These are phyloP conservation scores for Nicotiana benthamiana DNA, from an alignment of 257 asterid species.

Conservation along the genomic window DNA sequence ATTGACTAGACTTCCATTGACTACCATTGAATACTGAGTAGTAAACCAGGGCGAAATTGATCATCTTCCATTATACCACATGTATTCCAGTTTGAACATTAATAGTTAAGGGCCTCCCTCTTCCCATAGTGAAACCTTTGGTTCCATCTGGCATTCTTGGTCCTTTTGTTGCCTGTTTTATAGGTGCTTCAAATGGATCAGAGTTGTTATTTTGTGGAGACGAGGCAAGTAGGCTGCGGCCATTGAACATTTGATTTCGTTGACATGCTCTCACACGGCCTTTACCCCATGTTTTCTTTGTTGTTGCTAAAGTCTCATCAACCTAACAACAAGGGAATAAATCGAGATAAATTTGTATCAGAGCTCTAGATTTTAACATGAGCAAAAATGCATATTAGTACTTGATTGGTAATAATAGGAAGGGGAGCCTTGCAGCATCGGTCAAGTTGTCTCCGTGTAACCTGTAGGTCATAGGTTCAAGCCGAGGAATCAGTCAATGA, in stretches of 20 bases:
- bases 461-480: too few species aligned
- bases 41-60: not conserved
- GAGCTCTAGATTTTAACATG: not conserved
- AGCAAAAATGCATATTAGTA: not conserved
- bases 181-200: slow-evolving; percentile 27
- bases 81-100: slow-evolving; percentile 13
- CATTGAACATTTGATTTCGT: slow-evolving; percentile 39
- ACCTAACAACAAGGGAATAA: slow-evolving; percentile 17
- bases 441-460: too few species aligned
- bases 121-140: slow-evolving; percentile 86
- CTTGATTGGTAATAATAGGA: too few species aligned
- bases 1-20: not conserved
- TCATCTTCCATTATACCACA: slow-evolving; percentile 3
- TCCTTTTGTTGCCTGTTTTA: slow-evolving; percentile 41
- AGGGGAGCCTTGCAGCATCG: too few species aligned
- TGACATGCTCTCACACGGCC: slow-evolving; percentile 55
- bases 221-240: slow-evolving; percentile 50
- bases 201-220: slow-evolving; percentile 25
- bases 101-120: slow-evolving; percentile 62
- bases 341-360: not conserved
- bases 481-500: too few species aligned
- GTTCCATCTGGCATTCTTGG: slow-evolving; percentile 99
- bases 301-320: slow-evolving; percentile 35
- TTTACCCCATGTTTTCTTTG: slow-evolving; percentile 57
- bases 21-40: not conserved